Base-by-base conservation (phyloP, 78 protist species). In the Cavenderia fasciculata region DNA sequence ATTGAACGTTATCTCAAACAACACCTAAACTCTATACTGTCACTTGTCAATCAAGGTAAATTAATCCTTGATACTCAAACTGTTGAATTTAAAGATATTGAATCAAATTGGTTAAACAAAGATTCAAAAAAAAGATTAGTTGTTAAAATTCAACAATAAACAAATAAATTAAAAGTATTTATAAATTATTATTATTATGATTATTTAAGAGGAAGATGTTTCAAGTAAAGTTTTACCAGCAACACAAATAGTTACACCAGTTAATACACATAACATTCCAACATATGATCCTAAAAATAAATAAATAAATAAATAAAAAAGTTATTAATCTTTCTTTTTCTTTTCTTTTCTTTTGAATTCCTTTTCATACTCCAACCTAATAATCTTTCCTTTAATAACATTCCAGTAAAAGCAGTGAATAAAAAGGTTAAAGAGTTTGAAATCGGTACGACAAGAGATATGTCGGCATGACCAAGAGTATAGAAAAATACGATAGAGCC, bases 341-440 rank as follows among this genome's bases (percentile, higher is more conserved):
- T 6, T 27, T 51, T 4, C 33, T 5, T 4, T 34, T 61, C n/a
- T n/a, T 61, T 52, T 43, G 7, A 59, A n/a, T 47, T 25, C 12
- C 11, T 4, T 46, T 47, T 46, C 29, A 41, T 57, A 66, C 74
- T 36, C 5, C 25, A 29, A 52, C 59, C 61, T 21, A 71, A 36
- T 43, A 73, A n/a, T 59, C 70, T 59, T 38, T 85, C 92, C 23
- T 79, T 79, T 11, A 85, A 19, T 1, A 85, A 1, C 70, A 57
- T 59, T 23, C 82, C 78, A 34, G 46, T 85, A 23, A 88, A 40
- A 38, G 87, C 52, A 19, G 94, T 88, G 57, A 72, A 88, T 70
- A 88, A 10, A 40, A 88, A 88, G 4, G 94, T 88, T 27, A 88
- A 70, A 27, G 94, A 88, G 52, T 88, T 88, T 25, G 94, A 59